Base-by-base conservation (phyloP, 2,329 filamentous ascomycete species). In the Celoporthe dispersa region DNA sequence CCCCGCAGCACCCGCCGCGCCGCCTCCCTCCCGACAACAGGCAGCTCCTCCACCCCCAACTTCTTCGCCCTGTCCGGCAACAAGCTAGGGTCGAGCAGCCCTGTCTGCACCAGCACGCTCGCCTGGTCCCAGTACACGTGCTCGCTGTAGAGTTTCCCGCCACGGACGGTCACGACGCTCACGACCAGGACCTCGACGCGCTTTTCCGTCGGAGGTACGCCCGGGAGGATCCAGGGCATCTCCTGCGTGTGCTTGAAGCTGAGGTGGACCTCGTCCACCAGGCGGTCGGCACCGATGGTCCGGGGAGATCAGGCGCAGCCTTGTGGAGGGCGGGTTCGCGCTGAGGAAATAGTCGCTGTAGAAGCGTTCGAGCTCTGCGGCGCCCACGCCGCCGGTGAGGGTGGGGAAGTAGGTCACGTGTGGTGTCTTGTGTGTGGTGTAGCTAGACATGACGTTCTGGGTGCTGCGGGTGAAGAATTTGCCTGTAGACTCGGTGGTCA, bases 351-450 rank as follows among this genome's bases (percentile, higher is more conserved):
- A 88, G 69, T 90, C 78, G 0, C 83, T 82, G 78, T 93, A 93
- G 79, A 92, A 93, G 3, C 84, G 80, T 41, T 86, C 84, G 1
- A 93, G 81, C 11, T 84, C 82, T 3, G 83, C 81, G 44, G 87
- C 81, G 0, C 90, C 90, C 28, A 91, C 85, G 1, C 88, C 91
- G 9, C 91, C 91, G 0, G 86, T 87, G 41, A 88, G 73, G 0
- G 90, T 92, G 0, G 91, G 89, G 33, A 92, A 82, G 77, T 92
- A 86, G 62, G 91, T 92, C 16, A 92, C 89, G 72, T 92, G 91
- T 0, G 90, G 90, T 66, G 87, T 84, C 66, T 87, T 84, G 60
- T 90, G 86, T 78, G 90, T 88, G 0, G 82, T 82, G 72, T 80
- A 84, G 0, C 89, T 90, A 0, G 84, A 83, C 86, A 92, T 88